Percentiles rank a stretch among this genome's conserved stretches.
Conservation (phyloP, 495 filamentous ascomycete genomes). For the Pyronema domesticum region DNA sequence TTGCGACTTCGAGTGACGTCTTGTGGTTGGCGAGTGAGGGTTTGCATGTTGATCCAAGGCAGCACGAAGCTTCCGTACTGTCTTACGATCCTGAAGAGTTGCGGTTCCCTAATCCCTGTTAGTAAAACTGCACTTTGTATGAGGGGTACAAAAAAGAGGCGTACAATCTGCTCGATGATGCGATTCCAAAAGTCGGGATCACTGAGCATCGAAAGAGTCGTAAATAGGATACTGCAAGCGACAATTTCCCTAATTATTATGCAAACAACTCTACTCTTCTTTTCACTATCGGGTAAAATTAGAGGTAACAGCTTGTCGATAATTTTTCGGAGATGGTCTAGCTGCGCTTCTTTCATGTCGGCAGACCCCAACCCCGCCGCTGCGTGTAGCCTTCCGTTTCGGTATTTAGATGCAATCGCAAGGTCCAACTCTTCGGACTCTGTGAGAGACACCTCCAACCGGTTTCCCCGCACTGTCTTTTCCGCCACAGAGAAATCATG, state of each 20-base stretch:
- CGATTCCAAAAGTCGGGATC: constrained; percentile 98
- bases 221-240: constrained; percentile 54
- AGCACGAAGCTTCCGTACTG: constrained; percentile 79
- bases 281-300: constrained; percentile 53
- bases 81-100: constrained; percentile 87
- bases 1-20: not conserved
- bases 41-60: constrained; percentile 92
- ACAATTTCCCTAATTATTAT: constrained; percentile 74
- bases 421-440: constrained; percentile 91
- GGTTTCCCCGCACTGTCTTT: constrained; percentile 63
- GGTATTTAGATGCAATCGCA: constrained; percentile 84
- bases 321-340: constrained; percentile 64
- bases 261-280: constrained; percentile 59
- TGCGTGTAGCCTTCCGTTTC: constrained; percentile 72
- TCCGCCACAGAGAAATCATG: constrained; percentile 85
- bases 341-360: constrained; percentile 64
- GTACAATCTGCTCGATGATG: constrained; percentile 65
- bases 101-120: constrained; percentile 40
- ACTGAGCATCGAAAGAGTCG: constrained; percentile 49
- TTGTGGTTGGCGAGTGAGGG: constrained; percentile 26
- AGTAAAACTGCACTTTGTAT: not conserved
- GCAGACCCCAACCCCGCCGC: constrained; percentile 68
- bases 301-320: constrained; percentile 52
- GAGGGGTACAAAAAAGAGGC: not conserved
- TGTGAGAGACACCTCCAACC: constrained; percentile 74